Base-by-base conservation (phyloP, 352 stramenopile genomes). In the Pythium pyrilobum region DNA sequence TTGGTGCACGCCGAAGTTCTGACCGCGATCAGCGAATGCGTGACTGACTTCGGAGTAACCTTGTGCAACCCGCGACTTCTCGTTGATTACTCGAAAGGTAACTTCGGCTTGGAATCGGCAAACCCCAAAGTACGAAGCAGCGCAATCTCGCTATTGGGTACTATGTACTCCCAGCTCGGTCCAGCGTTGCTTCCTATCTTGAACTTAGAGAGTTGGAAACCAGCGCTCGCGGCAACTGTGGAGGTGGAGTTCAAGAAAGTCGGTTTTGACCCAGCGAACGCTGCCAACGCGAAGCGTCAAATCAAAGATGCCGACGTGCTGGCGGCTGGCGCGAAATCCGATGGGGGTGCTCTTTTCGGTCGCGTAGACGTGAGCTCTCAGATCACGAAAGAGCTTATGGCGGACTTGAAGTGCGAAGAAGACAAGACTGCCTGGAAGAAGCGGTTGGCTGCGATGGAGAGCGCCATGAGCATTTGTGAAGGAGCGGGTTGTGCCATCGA, bases 361-460 rank as follows among this genome's bases (percentile, higher is more conserved):
- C 75, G 85, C 36, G 65, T 80, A 10, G 85, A 95, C 51, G 74
- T 94, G 20, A 92, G 81, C 37, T 65, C 53, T 21, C 81, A 93
- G 37, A 75, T 95, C 25, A 93, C 85, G 18, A 95, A 92, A 49
- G 81, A 95, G 9, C 55, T 95, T n/a, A 71, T 95, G 38, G 81
- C 77, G 2, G 71, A 89, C 34, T 88, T 95, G 72, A 88, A 92
- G 36, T 90, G 81, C 27, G 85, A 94, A 62, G 75, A 87, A 2
- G 81, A 92, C 52, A 93, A 90, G 37, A 72, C 74, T 4, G 83
- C 81, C 0, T 95, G 83, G 85, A 93, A 95, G 50, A 92, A 92
- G 49, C 77, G 85, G 16, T 50, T 77, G 16, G 83, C 82, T 28
- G 85, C 85, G 3, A 95, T 95, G 76, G 83, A 92, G 29, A 71